phyloP scores from a whole-genome alignment of 148 eudicot genomes.

The Heliamphora exappendiculata region DNA sequence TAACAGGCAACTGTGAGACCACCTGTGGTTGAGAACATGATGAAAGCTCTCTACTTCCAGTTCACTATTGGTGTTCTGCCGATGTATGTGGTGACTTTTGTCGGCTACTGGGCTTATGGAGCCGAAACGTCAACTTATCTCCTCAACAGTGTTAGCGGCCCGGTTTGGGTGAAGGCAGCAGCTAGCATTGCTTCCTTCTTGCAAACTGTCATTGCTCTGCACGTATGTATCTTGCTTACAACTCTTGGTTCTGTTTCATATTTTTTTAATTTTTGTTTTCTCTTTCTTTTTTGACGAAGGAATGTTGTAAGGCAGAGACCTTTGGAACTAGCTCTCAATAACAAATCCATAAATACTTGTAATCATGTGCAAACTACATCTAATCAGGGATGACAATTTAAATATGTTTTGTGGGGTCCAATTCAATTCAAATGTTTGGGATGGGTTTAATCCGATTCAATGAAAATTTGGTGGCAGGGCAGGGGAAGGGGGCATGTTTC shows the following conservation, averaged over 20 bases:
- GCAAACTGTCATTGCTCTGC: constrained; percentile 77
- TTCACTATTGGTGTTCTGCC: constrained; percentile 76
- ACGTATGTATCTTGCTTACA: constrained; percentile 37
- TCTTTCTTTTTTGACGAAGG: background rate
- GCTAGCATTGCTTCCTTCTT: constrained; percentile 70
- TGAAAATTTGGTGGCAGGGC: no score
- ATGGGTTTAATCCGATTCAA: no score
- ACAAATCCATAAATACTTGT: no score
- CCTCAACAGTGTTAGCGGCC: constrained; percentile 60
- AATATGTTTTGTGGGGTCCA: background rate
- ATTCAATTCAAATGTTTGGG: no score
- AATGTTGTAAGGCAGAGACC: no score
- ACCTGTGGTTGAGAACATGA: constrained; percentile 94
- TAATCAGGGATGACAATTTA: background rate
- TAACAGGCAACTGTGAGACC: constrained; percentile 78
- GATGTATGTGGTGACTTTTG: constrained; percentile 63
- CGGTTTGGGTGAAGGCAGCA: constrained; percentile 66
- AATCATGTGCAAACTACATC: no score
- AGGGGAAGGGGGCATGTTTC: no score
- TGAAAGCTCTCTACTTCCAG: constrained; percentile 92
- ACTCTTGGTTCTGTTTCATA: background rate
- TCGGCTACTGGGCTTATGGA: constrained; percentile 98
- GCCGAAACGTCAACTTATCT: constrained; percentile 48
- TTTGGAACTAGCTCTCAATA: no score
- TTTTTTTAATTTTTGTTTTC: background rate